Conservation (phyloP, 768 basidiomycete species). For the Mycena galericulata region DNA sequence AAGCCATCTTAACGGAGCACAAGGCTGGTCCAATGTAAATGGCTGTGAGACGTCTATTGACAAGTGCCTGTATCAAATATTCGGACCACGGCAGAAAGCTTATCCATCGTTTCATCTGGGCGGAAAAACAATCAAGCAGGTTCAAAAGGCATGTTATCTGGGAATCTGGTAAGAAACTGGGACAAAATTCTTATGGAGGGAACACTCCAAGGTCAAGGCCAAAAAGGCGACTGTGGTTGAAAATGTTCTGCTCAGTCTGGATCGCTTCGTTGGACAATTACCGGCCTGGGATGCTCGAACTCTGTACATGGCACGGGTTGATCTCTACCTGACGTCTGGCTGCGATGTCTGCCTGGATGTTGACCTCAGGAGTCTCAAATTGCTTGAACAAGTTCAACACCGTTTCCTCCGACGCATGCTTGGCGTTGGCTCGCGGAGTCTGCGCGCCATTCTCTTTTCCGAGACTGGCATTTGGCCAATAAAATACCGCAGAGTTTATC, state of each 20-base stretch:
- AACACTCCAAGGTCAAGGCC: too few relatives aligned
- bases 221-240: too few relatives aligned
- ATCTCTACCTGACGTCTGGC: too few relatives aligned
- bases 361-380: not conserved
- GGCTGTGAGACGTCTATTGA: not conserved
- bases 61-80: not conserved
- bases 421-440: not conserved
- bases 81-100: not conserved
- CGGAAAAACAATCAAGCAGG: constrained; percentile 3
- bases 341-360: constrained; percentile 19
- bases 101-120: not conserved
- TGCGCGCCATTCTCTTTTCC: not conserved
- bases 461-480: too few relatives aligned
- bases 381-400: constrained; percentile 12
- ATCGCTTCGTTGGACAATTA: constrained; percentile 20
- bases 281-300: not conserved
- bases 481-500: too few relatives aligned
- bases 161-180: too few relatives aligned
- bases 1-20: not conserved
- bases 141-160: not conserved
- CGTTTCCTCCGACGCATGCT: constrained; percentile 20
- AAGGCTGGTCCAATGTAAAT: not conserved
- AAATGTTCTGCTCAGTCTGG: constrained; percentile 5
- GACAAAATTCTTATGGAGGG: too few relatives aligned
- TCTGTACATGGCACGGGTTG: too few relatives aligned